Percentiles rank a stretch among this genome's conserved stretches.
Evolutionary conservation across 1,284 basidiomycete genomes (phyloP).

Genomic region (Takashimella koratensis): DNA sequence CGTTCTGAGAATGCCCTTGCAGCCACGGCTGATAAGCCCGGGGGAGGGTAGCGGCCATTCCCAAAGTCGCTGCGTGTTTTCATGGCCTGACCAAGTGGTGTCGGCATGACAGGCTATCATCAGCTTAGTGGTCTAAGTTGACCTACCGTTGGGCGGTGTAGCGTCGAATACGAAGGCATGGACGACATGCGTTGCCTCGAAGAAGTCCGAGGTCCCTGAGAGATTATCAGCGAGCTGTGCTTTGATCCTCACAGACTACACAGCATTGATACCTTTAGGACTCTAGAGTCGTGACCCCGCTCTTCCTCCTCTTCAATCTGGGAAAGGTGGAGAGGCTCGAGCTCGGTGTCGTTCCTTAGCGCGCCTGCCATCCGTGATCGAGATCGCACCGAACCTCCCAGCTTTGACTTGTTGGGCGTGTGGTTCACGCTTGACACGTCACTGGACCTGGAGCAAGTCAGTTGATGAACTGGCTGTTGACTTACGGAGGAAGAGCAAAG

Average conservation of each 20-base stretch:
- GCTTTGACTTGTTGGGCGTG: background rate
- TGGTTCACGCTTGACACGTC: background rate
- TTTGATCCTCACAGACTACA: too few relatives aligned
- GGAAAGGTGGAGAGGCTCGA: conserved; percentile 17
- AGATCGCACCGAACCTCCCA: background rate
- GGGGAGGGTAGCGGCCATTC: background rate
- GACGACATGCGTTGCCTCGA: background rate
- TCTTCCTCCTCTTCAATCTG: conserved; percentile 24
- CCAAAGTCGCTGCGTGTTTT: background rate
- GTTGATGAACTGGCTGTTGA: conserved; percentile 2
- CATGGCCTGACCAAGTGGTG: background rate
- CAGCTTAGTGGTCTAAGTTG: background rate
- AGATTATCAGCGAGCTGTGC: too few relatives aligned
- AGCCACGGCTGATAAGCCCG: background rate
- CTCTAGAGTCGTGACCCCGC: background rate
- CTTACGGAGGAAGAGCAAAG: conserved; percentile 28
- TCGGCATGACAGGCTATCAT: background rate
- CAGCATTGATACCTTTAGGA: too few relatives aligned
- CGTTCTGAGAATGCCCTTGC: conserved; percentile 1
- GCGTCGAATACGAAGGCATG: conserved; percentile 20
- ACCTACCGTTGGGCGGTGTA: background rate
- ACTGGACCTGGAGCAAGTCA: conserved; percentile 7
- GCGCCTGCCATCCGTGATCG: conserved; percentile 28
- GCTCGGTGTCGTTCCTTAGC: conserved; percentile 21
- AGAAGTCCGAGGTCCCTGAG: background rate